phyloP scores from a whole-genome alignment of 2,329 filamentous ascomycete genomes.

The Scedosporium dehoogii region DNA sequence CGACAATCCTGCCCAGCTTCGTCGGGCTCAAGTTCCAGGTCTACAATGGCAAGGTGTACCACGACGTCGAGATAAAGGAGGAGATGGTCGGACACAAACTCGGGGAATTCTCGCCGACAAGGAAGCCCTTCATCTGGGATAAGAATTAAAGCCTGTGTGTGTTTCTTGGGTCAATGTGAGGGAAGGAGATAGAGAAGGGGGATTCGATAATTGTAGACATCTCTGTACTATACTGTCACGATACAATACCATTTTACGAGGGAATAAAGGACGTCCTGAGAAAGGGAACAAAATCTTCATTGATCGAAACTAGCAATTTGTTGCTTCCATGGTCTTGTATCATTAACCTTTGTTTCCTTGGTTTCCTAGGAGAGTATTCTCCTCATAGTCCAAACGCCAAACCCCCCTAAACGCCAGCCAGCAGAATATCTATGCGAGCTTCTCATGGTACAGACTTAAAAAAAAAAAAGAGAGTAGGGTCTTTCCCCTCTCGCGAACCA shows the following conservation, averaged over 20 bases:
- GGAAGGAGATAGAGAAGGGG: neutral
- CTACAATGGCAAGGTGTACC: slow-evolving; percentile 83
- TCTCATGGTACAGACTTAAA: slow-evolving; percentile 1
- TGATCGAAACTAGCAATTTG: neutral
- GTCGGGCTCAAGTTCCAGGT: slow-evolving; percentile 83
- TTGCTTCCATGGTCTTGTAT: neutral
- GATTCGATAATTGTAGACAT: neutral
- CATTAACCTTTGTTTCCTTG: neutral
- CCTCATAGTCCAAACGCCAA: neutral
- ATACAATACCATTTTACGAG: slow-evolving; percentile 2
- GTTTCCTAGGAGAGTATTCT: neutral
- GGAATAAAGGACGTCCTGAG: neutral
- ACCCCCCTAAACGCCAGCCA: slow-evolving; percentile 7
- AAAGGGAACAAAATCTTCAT: neutral
- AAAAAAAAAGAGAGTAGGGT: neutral
- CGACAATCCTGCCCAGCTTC: slow-evolving; percentile 86
- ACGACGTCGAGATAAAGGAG: slow-evolving; percentile 76
- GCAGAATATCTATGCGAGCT: neutral
- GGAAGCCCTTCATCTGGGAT: slow-evolving; percentile 48
- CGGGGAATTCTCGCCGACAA: slow-evolving; percentile 72
- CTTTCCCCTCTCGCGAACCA: no score
- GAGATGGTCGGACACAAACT: slow-evolving; percentile 96
- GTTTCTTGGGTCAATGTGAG: neutral
- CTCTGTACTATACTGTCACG: slow-evolving; percentile 5
- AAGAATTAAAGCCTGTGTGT: slow-evolving; percentile 19